Evolutionary conservation across 768 basidiomycete species (phyloP).

Genomic region (Leccinum sublutescens): DNA sequence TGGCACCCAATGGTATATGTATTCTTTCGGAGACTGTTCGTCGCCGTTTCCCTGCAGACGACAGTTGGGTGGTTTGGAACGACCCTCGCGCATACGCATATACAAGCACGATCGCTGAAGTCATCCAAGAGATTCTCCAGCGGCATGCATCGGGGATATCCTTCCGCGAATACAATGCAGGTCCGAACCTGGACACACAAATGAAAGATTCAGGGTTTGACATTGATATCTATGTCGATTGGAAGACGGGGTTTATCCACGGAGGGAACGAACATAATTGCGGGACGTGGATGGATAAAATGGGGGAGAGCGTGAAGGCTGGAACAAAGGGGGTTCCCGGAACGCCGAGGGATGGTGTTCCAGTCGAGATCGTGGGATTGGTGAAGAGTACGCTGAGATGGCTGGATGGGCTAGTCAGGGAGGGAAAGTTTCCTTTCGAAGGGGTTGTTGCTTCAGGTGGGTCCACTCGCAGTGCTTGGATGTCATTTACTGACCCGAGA

Average conservation of each 20-base stretch:
- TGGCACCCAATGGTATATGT: constrained; percentile 79
- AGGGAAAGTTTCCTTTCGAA: constrained; percentile 81
- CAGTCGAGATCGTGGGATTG: constrained; percentile 92
- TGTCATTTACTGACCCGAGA: not conserved
- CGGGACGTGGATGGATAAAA: constrained; percentile 99
- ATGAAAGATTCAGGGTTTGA: constrained; percentile 93
- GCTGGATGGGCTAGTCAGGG: constrained; percentile 64
- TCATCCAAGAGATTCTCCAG: constrained; percentile 95
- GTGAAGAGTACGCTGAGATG: constrained; percentile 92
- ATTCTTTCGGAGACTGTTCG: constrained; percentile 80
- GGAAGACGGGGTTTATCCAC: constrained; percentile 86
- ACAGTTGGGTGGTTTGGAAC: constrained; percentile 92
- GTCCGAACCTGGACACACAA: constrained; percentile 95
- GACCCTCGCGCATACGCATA: constrained; percentile 80
- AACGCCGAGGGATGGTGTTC: constrained; percentile 93
- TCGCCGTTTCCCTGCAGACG: constrained; percentile 93
- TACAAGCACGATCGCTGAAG: constrained; percentile 84
- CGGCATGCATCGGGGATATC: constrained; percentile 89
- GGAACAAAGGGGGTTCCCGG: constrained; percentile 96
- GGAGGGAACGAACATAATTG: constrained; percentile 88
- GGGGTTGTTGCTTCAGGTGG: constrained; percentile 80
- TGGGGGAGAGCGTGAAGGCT: constrained; percentile 90
- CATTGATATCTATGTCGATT: constrained; percentile 92
- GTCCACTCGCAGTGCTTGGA: constrained; percentile 27
- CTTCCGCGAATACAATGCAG: constrained; percentile 96